Evolutionary conservation across 2,329 filamentous ascomycete genomes (phyloP), one percentile per base, ranked within the genome.

Genomic region (Penicillium sp.): DNA sequence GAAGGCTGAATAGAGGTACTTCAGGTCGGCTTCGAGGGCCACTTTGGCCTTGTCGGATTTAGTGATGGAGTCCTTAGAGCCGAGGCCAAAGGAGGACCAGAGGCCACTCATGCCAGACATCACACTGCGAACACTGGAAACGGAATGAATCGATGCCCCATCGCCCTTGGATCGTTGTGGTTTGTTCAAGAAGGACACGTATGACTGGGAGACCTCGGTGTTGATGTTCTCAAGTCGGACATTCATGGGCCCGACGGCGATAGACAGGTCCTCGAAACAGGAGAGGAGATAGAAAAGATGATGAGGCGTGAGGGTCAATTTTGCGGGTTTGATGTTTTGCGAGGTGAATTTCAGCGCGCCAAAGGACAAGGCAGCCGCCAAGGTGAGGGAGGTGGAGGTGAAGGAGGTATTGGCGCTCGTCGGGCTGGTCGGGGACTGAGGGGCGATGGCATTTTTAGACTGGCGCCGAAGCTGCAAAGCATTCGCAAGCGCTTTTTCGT

Each of bases 401-500:
- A 83, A 76, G 45, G 82, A 49, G 27, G 47, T 76, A 56, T 83
- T 78, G 42, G 79, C 78, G 43, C 70, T 71, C 45, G 81, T 75
- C 24, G 82, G 74, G 36, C 75, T 73, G n/a, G 76, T 76, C 43
- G 70, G 69, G 18, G 72, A 66, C 45, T 64, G 66, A 46, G 66
- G 59, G 51, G 85, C 83, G 47, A 81, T 72, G 57, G 79, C 81
- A 82, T 90, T 83, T 61, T 84, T 85, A 53, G 77, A 74, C 53
- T 81, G 79, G 62, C 88, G 83, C 68, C 85, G 85, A 60, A 94
- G 79, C 70, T 96, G 91, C 54, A 96, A 77, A 61, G 91, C 91
- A 75, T 97, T 97, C 66, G 93, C 93, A 54, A 98, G 81, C 34
- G 90, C 91, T 74, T 95, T 95, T 73, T 98, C 93, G 76, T 98